Evolutionary conservation across 352 stramenopile genomes (phyloP).

Genomic region (Phytophthora fragariaefolia): DNA sequence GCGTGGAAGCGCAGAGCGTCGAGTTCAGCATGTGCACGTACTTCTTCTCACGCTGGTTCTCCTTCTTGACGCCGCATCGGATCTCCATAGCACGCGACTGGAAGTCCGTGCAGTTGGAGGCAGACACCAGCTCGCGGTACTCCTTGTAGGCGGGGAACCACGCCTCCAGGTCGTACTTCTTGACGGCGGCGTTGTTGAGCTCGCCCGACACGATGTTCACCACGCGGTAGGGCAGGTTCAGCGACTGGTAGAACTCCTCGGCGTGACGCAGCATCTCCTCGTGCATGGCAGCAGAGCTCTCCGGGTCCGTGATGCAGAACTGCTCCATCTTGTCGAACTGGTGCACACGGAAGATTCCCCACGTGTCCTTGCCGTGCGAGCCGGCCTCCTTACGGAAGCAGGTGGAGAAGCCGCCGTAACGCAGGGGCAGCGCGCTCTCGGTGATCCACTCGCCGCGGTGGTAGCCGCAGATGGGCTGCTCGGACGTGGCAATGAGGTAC

Average conservation of each 20-base stretch:
- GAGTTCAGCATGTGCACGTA: constrained; percentile 99
- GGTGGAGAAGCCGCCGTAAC: constrained; percentile 98
- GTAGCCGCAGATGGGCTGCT: constrained; percentile 99
- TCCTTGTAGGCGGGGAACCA: constrained; percentile 99
- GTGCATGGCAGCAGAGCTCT: constrained; percentile 93
- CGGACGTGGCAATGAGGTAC: constrained; percentile 99
- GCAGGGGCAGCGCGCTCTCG: constrained; percentile 80
- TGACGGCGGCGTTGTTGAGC: constrained; percentile 99
- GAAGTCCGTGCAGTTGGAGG: constrained; percentile 99
- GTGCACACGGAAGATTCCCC: constrained; percentile 99
- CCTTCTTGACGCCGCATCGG: constrained; percentile 96
- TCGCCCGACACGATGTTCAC: constrained; percentile 99
- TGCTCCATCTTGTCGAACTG: constrained; percentile 99
- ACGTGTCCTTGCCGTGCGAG: constrained; percentile 98
- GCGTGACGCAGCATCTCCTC: constrained; percentile 92
- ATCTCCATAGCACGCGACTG: constrained; percentile 98
- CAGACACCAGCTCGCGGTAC: constrained; percentile 99
- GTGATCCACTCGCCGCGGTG: constrained; percentile 94
- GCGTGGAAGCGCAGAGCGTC: constrained; percentile 98
- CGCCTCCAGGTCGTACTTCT: constrained; percentile 99
- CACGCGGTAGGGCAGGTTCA: constrained; percentile 98
- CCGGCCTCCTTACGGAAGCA: constrained; percentile 99
- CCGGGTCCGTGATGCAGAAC: constrained; percentile 97
- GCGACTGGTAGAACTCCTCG: constrained; percentile 98
- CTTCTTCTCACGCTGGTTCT: constrained; percentile 95